Base-by-base conservation (phyloP, 1,284 basidiomycete genomes). In the Fomitopsis betulina region DNA sequence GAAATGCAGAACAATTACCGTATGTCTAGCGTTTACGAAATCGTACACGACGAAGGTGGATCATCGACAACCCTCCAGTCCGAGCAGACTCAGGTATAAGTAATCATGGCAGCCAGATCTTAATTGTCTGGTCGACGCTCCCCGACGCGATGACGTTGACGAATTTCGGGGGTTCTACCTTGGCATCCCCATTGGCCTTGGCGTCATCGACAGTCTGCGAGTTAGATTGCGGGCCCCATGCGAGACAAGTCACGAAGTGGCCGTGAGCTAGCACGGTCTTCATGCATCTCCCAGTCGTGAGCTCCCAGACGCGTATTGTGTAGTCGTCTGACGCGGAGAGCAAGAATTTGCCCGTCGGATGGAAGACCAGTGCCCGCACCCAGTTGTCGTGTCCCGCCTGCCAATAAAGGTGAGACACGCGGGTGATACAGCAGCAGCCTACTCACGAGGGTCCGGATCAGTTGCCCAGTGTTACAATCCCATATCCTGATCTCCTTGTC, bases 251-350 rank as follows among this genome's bases (percentile, higher is more conserved):
- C 15, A 89, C 83, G 66, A 93, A 91, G 65, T 87, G 86, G 2
- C 76, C 76, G 68, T 91, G 89, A 2, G 87, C 87, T 55, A 91
- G 86, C 30, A 91, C 75, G 19, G 83, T 87, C 70, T 85, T 86
- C 54, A 78, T 75, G 63, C 86, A 86, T 38, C 89, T 79, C 12
- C 88, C 84, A 2, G 83, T 84, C 38, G 77, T 73, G 33, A 93
- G 75, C 63, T 92, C 90, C 90, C 89, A 92, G 0, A 91, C 77
- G 45, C 87, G 83, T 63, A 91, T 80, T 6, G 87, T 86, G 72
- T 88, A 85, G 75, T 93, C 90, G 72, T 93, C 89, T 1, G 85
- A 84, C 0, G 85, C 87, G 1, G 87, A 88, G 3, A 92, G 75
- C 12, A 93, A 78, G 68, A 80, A 83, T 68, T 87, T 87, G 42